Evolutionary conservation across 345 rosid species (phyloP), one percentile per base, ranked within the genome.

Genomic region (Cardamine occulta): DNA sequence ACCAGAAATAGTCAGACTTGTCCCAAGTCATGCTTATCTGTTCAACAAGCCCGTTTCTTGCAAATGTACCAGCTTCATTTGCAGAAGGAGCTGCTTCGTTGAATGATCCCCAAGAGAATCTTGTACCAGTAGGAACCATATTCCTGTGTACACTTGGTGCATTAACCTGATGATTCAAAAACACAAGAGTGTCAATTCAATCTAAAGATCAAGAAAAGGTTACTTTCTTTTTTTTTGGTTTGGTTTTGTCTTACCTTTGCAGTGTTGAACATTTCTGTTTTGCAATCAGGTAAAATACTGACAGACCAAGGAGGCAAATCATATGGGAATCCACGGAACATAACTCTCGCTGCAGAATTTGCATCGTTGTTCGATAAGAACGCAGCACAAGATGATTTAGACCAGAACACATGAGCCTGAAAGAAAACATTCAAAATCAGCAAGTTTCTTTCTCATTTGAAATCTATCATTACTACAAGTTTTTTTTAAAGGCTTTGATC

Each of bases 281-380:
- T 88, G 87, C 98, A 93, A 73, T 89, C 96, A 60, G 96, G 97
- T 28, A 93, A 90, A 44, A 93, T 84, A 86, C 98, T 93, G 71
- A 93, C 67, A 4, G 98, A 93, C 98, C 98, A 93, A 42, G 96
- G 86, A 49, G 93, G 98, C 59, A 93, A 81, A 57, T 86, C 86
- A 68, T 88, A 89, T 64, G 83, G 90, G 76, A 67, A 68, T 42
- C 85, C 85, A 45, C 86, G 76, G 35, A 85, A 93, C 19, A 80
- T 79, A 42, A 93, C 96, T 60, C 78, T 87, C 3, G 81, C 88
- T 3, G 84, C 81, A 61, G 80, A 84, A 11, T 74, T 39, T 23
- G 58, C 56, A 35, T 93, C 89, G 21, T 85, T 86, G 81, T 93
- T 93, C 32, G 97, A 87, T 65, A 91, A 86, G 84, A 93, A 93